These are phyloP conservation scores for Fusarium caatingaense DNA, from an alignment of 2,329 filamentous ascomycete species.

Conservation along the genomic window DNA sequence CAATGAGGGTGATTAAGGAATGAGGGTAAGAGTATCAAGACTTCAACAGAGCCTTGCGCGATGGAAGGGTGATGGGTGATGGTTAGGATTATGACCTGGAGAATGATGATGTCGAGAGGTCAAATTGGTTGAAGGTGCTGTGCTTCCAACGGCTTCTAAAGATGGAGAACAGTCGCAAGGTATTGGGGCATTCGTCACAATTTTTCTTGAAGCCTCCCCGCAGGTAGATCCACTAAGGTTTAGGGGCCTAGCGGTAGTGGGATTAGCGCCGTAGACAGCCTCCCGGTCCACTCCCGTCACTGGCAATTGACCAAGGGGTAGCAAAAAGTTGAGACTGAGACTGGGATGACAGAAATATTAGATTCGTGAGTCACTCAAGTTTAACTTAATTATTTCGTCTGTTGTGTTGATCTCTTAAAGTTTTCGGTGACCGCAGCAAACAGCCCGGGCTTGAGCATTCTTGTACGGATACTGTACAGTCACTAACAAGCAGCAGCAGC, in stretches of 20 bases:
- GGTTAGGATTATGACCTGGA: conserved; percentile 13
- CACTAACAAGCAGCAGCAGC: conserved; percentile 17
- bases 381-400: not conserved
- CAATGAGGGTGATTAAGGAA: conserved; percentile 29
- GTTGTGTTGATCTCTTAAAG: not conserved
- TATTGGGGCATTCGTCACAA: conserved; percentile 48
- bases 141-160: conserved; percentile 44
- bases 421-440: not conserved
- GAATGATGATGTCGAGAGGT: conserved; percentile 41
- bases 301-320: not conserved
- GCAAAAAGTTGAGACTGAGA: not conserved
- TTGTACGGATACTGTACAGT: not conserved
- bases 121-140: conserved; percentile 13
- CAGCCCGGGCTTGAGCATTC: not conserved
- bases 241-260: conserved; percentile 23
- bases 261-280: conserved; percentile 28
- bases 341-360: not conserved
- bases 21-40: conserved; percentile 9
- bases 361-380: not conserved
- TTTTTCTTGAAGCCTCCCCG: conserved; percentile 48
- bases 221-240: conserved; percentile 36
- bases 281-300: conserved; percentile 9
- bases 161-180: conserved; percentile 36
- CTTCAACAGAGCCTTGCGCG: not conserved
- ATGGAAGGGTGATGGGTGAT: conserved; percentile 7